phyloP scores from a whole-genome alignment of 2,329 filamentous ascomycete genomes.

The Cladosporium sp. region DNA sequence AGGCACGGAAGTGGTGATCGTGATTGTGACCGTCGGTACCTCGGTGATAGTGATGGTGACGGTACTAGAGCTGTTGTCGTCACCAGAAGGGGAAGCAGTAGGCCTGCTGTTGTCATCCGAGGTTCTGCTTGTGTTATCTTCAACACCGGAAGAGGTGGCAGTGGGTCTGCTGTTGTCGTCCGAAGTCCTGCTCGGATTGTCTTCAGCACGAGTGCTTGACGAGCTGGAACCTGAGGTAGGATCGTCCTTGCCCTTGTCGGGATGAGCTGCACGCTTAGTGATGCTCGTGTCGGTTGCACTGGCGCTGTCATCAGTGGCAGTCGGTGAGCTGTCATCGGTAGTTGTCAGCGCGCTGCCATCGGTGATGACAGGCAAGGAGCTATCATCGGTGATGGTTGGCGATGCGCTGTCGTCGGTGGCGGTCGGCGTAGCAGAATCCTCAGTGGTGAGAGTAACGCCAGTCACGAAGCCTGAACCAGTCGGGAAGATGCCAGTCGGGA shows the following conservation, averaged over 20 bases:
- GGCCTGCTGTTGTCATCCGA: neutral
- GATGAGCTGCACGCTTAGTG: neutral
- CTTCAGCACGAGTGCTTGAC: neutral
- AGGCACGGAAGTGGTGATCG: neutral
- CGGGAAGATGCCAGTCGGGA: neutral
- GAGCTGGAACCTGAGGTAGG: neutral
- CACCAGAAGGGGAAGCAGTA: neutral
- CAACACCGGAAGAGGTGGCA: neutral
- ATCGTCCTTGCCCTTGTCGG: slow-evolving; percentile 14
- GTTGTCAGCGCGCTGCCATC: neutral
- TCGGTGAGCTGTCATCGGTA: neutral
- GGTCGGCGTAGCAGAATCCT: neutral
- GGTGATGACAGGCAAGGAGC: neutral
- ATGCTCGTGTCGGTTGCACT: neutral
- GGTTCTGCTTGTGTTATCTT: neutral
- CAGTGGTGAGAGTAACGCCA: neutral
- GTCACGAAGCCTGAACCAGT: neutral
- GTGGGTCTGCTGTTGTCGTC: neutral
- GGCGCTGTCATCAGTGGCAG: neutral
- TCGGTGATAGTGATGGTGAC: neutral
- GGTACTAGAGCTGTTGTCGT: neutral
- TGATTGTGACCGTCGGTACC: slow-evolving; percentile 8
- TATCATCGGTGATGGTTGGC: neutral
- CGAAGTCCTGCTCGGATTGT: neutral
- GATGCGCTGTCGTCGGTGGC: neutral